A percentile compares a stretch with the other conserved stretches of the same genome.
These are phyloP conservation scores for Elsinoe arachidis DNA, from an alignment of 2,329 filamentous ascomycete species.

Conservation along the genomic window DNA sequence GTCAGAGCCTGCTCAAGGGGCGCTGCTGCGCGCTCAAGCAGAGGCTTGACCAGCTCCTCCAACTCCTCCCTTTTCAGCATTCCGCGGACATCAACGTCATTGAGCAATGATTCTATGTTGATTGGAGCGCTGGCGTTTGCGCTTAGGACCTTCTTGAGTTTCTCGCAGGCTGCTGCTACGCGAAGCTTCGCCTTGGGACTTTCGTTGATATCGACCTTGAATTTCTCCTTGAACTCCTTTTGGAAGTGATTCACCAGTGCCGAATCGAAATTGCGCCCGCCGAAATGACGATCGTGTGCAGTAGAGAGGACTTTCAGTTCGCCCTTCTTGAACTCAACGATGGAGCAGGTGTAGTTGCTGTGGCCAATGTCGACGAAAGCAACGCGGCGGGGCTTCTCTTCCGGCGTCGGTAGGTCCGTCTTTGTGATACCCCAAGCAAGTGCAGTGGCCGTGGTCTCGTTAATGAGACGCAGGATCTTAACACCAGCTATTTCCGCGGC, in stretches of 20 bases:
- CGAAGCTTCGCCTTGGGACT: constrained; percentile 86
- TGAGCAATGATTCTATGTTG: constrained; percentile 98
- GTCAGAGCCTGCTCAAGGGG: constrained; percentile 86
- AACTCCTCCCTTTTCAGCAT: constrained; percentile 93
- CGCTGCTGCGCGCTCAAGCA: constrained; percentile 61
- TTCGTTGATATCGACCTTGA: constrained; percentile 88
- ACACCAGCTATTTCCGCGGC: constrained; percentile 88
- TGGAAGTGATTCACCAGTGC: constrained; percentile 90
- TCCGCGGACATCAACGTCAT: constrained; percentile 82
- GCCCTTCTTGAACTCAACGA: constrained; percentile 95
- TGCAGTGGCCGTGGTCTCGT: constrained; percentile 93
- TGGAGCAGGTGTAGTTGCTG: constrained; percentile 88
- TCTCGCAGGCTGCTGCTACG: constrained; percentile 82
- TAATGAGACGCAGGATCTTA: constrained; percentile 88
- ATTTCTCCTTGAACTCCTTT: constrained; percentile 93
- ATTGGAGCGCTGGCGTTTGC: constrained; percentile 87
- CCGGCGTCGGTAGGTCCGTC: constrained; percentile 75
- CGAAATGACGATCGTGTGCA: constrained; percentile 89
- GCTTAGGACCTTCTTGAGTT: constrained; percentile 96
- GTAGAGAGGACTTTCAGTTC: constrained; percentile 91
- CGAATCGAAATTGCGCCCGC: constrained; percentile 94
- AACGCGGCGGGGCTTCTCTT: constrained; percentile 87
- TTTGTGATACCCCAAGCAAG: constrained; percentile 98
- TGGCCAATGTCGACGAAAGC: constrained; percentile 92
- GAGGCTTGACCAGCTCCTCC: constrained; percentile 78